Conservation (phyloP, 306 rosid species). For the Quercus rubra region DNA sequence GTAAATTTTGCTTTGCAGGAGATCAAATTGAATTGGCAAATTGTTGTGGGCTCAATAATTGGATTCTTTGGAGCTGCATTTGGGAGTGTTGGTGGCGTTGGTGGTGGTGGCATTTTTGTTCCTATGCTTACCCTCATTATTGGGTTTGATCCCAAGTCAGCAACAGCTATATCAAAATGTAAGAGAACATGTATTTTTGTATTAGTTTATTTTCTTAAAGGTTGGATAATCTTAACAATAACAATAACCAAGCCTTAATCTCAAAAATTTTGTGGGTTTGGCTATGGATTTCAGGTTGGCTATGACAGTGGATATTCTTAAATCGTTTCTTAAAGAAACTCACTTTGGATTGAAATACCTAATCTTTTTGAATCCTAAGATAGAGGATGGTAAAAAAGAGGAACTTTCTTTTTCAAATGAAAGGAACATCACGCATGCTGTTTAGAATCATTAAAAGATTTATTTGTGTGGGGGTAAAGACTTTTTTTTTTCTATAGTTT, state of each 20-base stretch:
- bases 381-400: neutral
- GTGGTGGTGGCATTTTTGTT: constrained; percentile 97
- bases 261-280: no score
- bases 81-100: constrained; percentile 98
- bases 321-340: neutral
- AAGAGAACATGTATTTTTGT: constrained; percentile 12
- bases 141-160: constrained; percentile 88
- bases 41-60: constrained; percentile 53
- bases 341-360: neutral
- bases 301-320: no score
- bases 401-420: no score
- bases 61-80: constrained; percentile 93
- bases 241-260: no score
- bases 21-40: constrained; percentile 82
- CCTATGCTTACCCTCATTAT: constrained; percentile 87
- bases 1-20: constrained; percentile 45
- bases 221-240: no score
- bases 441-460: no score
- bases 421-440: no score
- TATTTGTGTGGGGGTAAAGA: no score
- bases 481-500: no score
- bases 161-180: constrained; percentile 98
- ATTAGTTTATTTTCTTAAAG: neutral
- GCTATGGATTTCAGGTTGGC: no score
- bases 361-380: neutral